Conservation (phyloP, 2,329 filamentous ascomycete genomes). For the Tolypocladium tundrense region DNA sequence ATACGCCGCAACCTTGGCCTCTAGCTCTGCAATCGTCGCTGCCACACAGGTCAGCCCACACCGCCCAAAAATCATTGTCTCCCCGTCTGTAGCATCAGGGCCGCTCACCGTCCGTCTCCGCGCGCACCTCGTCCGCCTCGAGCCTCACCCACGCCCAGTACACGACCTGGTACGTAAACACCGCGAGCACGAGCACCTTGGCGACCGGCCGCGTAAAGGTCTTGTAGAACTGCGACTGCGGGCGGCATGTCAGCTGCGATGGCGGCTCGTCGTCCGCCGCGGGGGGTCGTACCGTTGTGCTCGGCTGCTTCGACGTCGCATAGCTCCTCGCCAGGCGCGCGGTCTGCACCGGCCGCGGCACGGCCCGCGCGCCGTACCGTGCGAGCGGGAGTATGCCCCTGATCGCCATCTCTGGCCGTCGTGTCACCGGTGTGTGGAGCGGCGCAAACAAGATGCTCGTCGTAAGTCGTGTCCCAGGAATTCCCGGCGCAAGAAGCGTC, state of each 20-base stretch:
- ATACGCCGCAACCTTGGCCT: constrained; percentile 26
- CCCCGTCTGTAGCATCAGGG: not conserved
- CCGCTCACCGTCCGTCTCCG: constrained; percentile 43
- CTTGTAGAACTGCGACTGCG: constrained; percentile 59
- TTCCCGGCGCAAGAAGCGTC: not conserved
- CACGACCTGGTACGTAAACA: constrained; percentile 67
- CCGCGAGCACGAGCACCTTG: constrained; percentile 64
- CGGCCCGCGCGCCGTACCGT: not conserved
- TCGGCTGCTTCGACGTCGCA: constrained; percentile 1
- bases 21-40: constrained; percentile 25
- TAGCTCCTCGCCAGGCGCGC: not conserved
- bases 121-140: constrained; percentile 59
- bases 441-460: not conserved
- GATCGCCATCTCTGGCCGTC: not conserved
- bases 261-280: not conserved
- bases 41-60: not conserved
- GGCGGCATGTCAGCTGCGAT: not conserved
- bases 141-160: constrained; percentile 69
- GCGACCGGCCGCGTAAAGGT: constrained; percentile 62
- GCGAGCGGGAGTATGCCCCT: not conserved
- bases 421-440: not conserved
- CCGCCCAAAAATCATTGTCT: not conserved
- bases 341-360: not conserved
- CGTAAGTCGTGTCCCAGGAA: not conserved
- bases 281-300: not conserved